These are phyloP conservation scores for Mallotus nudiflorus DNA, from an alignment of 345 rosid species.

Conservation along the genomic window DNA sequence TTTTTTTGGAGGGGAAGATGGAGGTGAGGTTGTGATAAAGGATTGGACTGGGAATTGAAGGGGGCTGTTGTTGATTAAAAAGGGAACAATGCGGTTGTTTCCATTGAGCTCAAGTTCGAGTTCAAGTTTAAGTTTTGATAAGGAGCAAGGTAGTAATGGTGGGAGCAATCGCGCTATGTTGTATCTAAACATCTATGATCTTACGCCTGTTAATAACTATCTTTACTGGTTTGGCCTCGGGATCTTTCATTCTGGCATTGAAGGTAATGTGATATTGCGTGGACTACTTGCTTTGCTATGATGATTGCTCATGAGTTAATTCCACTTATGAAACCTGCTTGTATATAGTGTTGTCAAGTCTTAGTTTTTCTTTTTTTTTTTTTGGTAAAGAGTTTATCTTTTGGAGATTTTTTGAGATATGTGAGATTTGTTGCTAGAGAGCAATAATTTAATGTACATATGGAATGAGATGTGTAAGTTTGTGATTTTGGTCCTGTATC, in stretches of 20 bases:
- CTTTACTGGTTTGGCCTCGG: slow-evolving; percentile 93
- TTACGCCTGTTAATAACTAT: slow-evolving; percentile 89
- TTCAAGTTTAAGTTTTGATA: slow-evolving; percentile 49
- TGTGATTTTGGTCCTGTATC: background rate
- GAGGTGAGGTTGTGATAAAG: slow-evolving; percentile 32
- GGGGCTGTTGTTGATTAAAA: background rate
- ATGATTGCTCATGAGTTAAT: too few relatives aligned
- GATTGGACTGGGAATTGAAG: slow-evolving; percentile 27
- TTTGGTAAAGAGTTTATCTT: background rate
- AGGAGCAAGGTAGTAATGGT: slow-evolving; percentile 37
- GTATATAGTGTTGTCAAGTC: too few relatives aligned
- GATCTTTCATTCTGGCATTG: slow-evolving; percentile 91
- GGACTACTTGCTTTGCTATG: too few relatives aligned
- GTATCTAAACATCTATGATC: slow-evolving; percentile 91
- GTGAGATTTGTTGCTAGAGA: background rate
- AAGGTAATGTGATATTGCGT: slow-evolving; percentile 52
- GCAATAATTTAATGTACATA: background rate
- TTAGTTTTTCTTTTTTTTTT: too few relatives aligned
- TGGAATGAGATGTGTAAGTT: background rate
- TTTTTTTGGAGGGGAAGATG: slow-evolving; percentile 22
- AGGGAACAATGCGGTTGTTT: slow-evolving; percentile 66
- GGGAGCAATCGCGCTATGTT: slow-evolving; percentile 41
- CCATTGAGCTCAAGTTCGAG: slow-evolving; percentile 41
- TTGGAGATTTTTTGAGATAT: background rate
- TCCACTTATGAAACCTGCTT: too few relatives aligned